Base-by-base conservation (phyloP, 169 alveolate genomes). In the Toxoplasma gondii region DNA sequence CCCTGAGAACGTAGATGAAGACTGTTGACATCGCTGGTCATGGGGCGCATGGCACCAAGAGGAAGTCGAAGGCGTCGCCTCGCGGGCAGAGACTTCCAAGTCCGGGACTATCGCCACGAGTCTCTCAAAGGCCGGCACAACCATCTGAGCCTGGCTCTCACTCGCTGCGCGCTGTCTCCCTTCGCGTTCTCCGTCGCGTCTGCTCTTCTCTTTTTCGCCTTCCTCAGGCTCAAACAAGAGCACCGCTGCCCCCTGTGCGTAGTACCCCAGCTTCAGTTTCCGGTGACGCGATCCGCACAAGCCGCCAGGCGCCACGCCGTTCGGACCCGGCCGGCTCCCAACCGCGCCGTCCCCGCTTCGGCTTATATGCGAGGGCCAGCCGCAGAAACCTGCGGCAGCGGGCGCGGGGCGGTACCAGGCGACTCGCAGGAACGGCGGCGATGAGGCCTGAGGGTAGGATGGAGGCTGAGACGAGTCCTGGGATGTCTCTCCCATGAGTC, bases 361-460 rank as follows among this genome's bases (percentile, higher is more conserved):
- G 74, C 24, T 16, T 27, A 64, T 4, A 16, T 4, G 7, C 74
- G 74, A 19, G 29, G 74, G 22, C 24, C 29, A 41, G 2, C 44
- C 0, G 24, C 86, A 78, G 86, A 10, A 78, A 17, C 49, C 86
- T 10, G 86, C 86, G 1, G 86, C 86, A 10, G 86, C 86, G 10
- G 86, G 86, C 49, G 86, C 86, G 22, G 86, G 86, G 29, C 86
- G 86, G n/a, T 78, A 78, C 86, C 86, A 78, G 27, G 86, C 86
- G 39, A 78, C 86, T 17, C 86, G 86, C 27, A 78, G 86, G 45
- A 38, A 36, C 1, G 86, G 86, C 49, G 39, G 45, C 19, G 86
- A 78, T 27, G 86, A n/a, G 29, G 86, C 45, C 86, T 41, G 1
- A 27, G 34, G 34, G 74, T 64, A 64, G 31, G 74, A 64, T 4